Percentiles rank a stretch among this genome's conserved stretches.
These are phyloP conservation scores for Echinosphaeria canescens DNA, from an alignment of 2,329 filamentous ascomycete species.

Conservation along the genomic window DNA sequence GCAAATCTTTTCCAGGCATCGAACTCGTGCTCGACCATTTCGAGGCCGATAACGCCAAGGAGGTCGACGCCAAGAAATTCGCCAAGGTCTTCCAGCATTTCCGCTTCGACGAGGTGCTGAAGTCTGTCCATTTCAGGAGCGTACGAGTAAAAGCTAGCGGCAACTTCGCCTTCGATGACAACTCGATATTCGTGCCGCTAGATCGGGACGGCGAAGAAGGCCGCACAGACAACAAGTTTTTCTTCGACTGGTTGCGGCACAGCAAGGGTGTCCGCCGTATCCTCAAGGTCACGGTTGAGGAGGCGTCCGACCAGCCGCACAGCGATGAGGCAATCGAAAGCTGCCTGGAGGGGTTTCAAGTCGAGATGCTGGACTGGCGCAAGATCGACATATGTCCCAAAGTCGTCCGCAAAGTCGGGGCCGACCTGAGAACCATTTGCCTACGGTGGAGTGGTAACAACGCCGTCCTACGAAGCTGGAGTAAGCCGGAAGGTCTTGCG, in stretches of 20 bases:
- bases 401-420: slow-evolving; percentile 4
- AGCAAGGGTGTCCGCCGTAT: slow-evolving; percentile 9
- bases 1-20: no score
- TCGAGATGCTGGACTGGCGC: slow-evolving; percentile 11
- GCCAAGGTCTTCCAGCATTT: no score
- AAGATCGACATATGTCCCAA: slow-evolving; percentile 9
- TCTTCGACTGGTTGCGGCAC: slow-evolving; percentile 9
- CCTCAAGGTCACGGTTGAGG: slow-evolving; percentile 10
- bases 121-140: no score
- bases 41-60: no score
- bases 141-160: no score
- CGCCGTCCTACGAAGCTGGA: slow-evolving; percentile 10
- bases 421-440: slow-evolving; percentile 4
- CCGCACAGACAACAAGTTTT: slow-evolving; percentile 2
- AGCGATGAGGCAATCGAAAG: slow-evolving; percentile 10
- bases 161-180: no score
- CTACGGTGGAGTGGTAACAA: slow-evolving; percentile 12
- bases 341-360: slow-evolving; percentile 6
- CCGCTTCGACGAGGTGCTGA: no score
- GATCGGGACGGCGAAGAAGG: no score
- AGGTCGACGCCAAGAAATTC: no score
- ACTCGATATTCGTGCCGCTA: no score
- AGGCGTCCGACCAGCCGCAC: slow-evolving; percentile 6
- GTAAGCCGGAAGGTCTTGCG: slow-evolving; percentile 1
- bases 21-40: no score